Percentiles rank a stretch among this genome's conserved stretches.
These are phyloP conservation scores for Cucurbita pepo DNA, from an alignment of 306 rosid genomes.

Conservation along the genomic window DNA sequence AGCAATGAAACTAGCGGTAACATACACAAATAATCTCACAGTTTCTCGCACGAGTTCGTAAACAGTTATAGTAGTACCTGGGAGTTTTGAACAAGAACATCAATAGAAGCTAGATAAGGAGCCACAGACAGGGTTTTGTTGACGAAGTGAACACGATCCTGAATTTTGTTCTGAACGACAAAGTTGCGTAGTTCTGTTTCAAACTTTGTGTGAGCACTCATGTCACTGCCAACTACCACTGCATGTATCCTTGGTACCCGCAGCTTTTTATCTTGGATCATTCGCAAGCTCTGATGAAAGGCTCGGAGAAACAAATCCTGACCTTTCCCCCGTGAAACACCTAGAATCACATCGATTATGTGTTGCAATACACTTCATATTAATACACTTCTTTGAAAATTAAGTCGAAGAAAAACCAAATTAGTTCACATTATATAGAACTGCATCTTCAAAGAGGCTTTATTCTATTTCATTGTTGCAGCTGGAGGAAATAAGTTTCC, in stretches of 20 bases:
- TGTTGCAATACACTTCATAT: background rate
- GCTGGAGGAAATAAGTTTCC: background rate
- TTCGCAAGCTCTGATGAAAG: conserved; percentile 51
- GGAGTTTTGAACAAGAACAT: conserved; percentile 95
- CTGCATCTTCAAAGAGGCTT: background rate
- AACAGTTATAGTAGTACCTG: conserved; percentile 36
- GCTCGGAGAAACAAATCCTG: conserved; percentile 91
- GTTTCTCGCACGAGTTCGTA: conserved; percentile 5
- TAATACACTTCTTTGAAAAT: background rate
- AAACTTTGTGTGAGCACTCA: conserved; percentile 61
- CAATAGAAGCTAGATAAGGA: conserved; percentile 80
- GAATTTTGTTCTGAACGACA: conserved; percentile 49
- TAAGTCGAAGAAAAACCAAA: background rate
- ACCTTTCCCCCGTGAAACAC: conserved; percentile 94
- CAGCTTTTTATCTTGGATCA: conserved; percentile 56
- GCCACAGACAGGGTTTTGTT: conserved; percentile 85
- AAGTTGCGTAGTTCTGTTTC: conserved; percentile 66
- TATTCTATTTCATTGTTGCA: background rate
- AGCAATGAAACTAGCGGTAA: background rate
- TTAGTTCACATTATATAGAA: background rate
- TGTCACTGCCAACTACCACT: conserved; percentile 81
- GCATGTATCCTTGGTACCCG: conserved; percentile 79
- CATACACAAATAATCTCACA: background rate
- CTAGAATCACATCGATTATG: conserved; percentile 14
- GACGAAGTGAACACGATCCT: conserved; percentile 79